Conservation (phyloP, 2,329 filamentous ascomycete genomes). For the Coniochaeta hoffmannii region DNA sequence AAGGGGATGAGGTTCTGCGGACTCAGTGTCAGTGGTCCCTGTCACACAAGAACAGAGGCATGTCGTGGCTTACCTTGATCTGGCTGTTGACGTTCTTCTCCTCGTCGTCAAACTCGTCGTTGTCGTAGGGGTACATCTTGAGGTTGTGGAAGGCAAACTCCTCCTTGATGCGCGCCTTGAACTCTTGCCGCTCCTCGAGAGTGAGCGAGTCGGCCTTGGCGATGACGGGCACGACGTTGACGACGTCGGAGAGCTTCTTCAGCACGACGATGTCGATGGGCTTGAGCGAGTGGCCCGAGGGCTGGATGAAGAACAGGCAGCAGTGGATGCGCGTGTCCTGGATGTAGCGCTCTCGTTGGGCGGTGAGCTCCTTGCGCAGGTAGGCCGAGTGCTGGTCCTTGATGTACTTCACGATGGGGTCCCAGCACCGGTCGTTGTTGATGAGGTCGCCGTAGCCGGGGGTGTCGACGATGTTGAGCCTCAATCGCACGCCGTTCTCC, state of each 20-base stretch:
- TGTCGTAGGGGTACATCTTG: constrained; percentile 99
- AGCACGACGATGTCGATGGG: constrained; percentile 98
- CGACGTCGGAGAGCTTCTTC: constrained; percentile 98
- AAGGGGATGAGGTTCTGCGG: constrained; percentile 85
- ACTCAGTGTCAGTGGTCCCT: not conserved
- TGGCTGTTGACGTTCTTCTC: constrained; percentile 88
- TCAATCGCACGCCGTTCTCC: constrained; percentile 95
- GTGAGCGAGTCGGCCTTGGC: constrained; percentile 97
- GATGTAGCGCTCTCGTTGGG: constrained; percentile 97
- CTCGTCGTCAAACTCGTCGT: constrained; percentile 96
- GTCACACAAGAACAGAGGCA: not conserved
- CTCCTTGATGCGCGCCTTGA: constrained; percentile 99
- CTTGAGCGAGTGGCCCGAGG: constrained; percentile 95
- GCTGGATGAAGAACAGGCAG: constrained; percentile 99
- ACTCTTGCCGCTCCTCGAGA: constrained; percentile 86
- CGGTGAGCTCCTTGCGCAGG: constrained; percentile 97
- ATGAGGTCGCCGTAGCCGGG: constrained; percentile 97
- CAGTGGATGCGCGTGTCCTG: constrained; percentile 99
- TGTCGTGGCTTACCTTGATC: constrained; percentile 68
- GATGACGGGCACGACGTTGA: constrained; percentile 98
- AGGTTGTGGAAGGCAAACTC: constrained; percentile 99
- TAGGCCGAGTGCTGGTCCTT: constrained; percentile 99
- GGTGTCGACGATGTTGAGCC: constrained; percentile 98
- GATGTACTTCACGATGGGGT: constrained; percentile 99
- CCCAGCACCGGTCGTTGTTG: constrained; percentile 99